phyloP scores from a whole-genome alignment of 2,329 filamentous ascomycete genomes.

The Botrytis byssoidea region DNA sequence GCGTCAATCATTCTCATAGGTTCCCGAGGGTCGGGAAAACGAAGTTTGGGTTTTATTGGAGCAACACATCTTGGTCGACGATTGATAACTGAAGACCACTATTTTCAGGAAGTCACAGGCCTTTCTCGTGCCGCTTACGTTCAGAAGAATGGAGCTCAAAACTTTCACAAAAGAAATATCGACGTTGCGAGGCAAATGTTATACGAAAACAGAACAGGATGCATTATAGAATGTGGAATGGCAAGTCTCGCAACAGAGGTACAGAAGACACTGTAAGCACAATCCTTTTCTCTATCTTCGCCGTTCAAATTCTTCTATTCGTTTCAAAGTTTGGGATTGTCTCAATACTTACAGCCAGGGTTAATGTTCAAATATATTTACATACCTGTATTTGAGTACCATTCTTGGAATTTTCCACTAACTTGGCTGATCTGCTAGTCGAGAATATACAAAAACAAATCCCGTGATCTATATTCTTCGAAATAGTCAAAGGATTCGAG shows the following conservation, averaged over 20 bases:
- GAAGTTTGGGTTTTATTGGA: conserved; percentile 72
- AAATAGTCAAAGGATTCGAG: conserved; percentile 61
- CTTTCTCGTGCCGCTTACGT: conserved; percentile 62
- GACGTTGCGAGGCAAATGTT: conserved; percentile 61
- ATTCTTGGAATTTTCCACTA: background rate
- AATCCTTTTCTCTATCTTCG: background rate
- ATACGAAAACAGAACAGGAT: conserved; percentile 55
- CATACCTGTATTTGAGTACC: background rate
- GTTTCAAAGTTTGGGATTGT: background rate
- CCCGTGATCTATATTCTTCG: conserved; percentile 70
- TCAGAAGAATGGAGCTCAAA: conserved; percentile 57
- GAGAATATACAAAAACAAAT: conserved; percentile 61
- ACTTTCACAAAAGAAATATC: conserved; percentile 63
- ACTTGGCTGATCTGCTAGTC: conserved; percentile 25
- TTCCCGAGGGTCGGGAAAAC: conserved; percentile 72
- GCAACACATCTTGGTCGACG: conserved; percentile 67
- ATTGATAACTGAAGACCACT: conserved; percentile 66
- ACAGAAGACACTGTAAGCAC: conserved; percentile 49
- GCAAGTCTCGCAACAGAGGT: conserved; percentile 48
- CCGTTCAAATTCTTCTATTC: background rate
- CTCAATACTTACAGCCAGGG: background rate
- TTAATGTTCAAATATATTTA: background rate
- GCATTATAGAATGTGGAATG: conserved; percentile 69
- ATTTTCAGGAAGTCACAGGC: conserved; percentile 64
- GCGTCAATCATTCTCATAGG: conserved; percentile 72